Conservation (phyloP, 2,329 filamentous ascomycete species). For the Clarireedia homoeocarpa region DNA sequence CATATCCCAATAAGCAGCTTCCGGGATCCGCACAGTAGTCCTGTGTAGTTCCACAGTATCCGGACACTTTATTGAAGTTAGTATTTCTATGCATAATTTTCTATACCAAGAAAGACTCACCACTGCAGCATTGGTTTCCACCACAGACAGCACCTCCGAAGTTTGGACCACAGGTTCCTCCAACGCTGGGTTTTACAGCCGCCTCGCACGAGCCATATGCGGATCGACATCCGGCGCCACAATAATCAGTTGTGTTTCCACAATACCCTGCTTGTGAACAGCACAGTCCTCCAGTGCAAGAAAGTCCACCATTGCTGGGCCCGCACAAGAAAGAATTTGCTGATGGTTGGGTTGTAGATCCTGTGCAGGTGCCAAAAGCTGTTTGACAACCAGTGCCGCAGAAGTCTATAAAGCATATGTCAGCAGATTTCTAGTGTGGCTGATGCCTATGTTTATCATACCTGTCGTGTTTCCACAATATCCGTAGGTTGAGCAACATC, state of each 20-base stretch:
- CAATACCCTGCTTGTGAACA: slow-evolving; percentile 7
- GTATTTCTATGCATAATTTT: neutral
- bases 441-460: neutral
- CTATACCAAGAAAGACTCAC: neutral
- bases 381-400: slow-evolving; percentile 21
- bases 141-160: slow-evolving; percentile 10
- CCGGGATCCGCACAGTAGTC: slow-evolving; percentile 18
- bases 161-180: slow-evolving; percentile 10
- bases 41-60: slow-evolving; percentile 10
- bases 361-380: slow-evolving; percentile 7
- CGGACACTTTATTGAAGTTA: slow-evolving; percentile 3
- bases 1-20: slow-evolving; percentile 15
- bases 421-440: neutral
- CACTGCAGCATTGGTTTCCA: slow-evolving; percentile 14
- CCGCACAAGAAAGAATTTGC: neutral
- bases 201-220: slow-evolving; percentile 8
- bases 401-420: slow-evolving; percentile 13
- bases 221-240: slow-evolving; percentile 17
- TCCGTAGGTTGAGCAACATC: slow-evolving; percentile 27
- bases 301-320: neutral
- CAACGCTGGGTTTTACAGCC: neutral
- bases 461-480: slow-evolving; percentile 14
- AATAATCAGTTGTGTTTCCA: slow-evolving; percentile 9
- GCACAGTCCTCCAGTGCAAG: slow-evolving; percentile 3
- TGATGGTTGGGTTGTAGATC: slow-evolving; percentile 4